Evolutionary conservation across 2,329 filamentous ascomycete species (phyloP), one percentile per base, ranked within the genome.

Genomic region (Bipolaris victoriae): DNA sequence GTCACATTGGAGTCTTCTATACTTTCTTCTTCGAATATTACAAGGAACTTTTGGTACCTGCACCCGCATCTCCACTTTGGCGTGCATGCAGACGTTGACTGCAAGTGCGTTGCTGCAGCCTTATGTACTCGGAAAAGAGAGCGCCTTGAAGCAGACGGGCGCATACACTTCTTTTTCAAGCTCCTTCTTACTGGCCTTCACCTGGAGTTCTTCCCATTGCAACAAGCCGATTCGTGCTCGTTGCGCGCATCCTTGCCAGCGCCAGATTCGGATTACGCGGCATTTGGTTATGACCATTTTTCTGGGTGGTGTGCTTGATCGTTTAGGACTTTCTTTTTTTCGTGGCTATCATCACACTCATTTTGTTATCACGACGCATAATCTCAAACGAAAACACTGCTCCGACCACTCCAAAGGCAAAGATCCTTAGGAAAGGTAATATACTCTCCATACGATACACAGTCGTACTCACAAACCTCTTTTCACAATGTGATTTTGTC

Each of bases 1-100:
- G 31, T 39, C 33, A 49, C 31, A 35, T 49, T 49, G 50, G 45
- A 46, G n/a, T 43, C 20, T 58, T 37, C 43, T 48, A n/a, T 16
- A 16, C 22, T 49, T 13, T 31, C 31, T 51, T 54, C 13, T 13
- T 24, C 24, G 22, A 7, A 37, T 40, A 15, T 22, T 9, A 47
- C 49, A 47, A 51, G 13, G 20, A 48, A 35, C 13, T 9, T 49
- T 45, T 43, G 11, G 45, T 40, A 52, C 41, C 48, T 18, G 37
- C 22, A 41, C 20, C 33, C 31, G 29, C 26, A 35, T 39, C 39
- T 29, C 36, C 31, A 29, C 48, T 40, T 40, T 37, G 37, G 47
- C 37, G 29, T 44, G 26, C 46, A 57, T 50, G 57, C 41, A 35
- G 50, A 45, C 57, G 40, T 45, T 53, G 29, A 18, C 13, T 43